phyloP scores from a whole-genome alignment of 75 land plant genomes.

The Cunninghamia lanceolata region DNA sequence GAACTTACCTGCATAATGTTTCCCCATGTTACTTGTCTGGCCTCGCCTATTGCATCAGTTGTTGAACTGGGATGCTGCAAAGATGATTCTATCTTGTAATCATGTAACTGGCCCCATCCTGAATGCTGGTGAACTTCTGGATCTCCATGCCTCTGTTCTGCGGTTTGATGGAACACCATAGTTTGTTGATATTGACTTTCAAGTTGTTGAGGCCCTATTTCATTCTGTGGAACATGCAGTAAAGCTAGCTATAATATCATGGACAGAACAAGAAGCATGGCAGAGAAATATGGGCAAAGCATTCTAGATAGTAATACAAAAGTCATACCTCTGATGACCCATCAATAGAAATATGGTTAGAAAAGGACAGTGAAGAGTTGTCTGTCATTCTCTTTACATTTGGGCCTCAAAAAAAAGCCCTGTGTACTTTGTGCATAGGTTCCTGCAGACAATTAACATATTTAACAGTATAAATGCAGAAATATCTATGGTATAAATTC shows the following conservation, averaged over 20 bases:
- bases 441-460: background rate
- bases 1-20: background rate
- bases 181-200: background rate
- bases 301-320: background rate
- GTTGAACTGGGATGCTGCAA: background rate
- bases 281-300: background rate
- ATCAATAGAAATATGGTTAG: background rate
- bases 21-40: constrained; percentile 1
- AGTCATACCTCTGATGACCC: background rate
- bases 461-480: background rate
- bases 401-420: background rate
- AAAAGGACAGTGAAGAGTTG: background rate
- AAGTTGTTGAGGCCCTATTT: background rate
- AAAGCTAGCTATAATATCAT: background rate
- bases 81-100: background rate
- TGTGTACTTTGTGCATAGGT: background rate
- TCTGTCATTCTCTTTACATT: background rate
- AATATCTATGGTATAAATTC: background rate
- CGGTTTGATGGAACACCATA: constrained; percentile 6
- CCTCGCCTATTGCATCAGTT: background rate
- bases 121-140: background rate
- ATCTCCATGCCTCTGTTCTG: background rate
- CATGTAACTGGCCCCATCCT: background rate
- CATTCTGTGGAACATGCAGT: background rate
- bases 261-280: background rate